Base-by-base conservation (phyloP, 116 monocot species). In the Phalaenopsis hybrid region DNA sequence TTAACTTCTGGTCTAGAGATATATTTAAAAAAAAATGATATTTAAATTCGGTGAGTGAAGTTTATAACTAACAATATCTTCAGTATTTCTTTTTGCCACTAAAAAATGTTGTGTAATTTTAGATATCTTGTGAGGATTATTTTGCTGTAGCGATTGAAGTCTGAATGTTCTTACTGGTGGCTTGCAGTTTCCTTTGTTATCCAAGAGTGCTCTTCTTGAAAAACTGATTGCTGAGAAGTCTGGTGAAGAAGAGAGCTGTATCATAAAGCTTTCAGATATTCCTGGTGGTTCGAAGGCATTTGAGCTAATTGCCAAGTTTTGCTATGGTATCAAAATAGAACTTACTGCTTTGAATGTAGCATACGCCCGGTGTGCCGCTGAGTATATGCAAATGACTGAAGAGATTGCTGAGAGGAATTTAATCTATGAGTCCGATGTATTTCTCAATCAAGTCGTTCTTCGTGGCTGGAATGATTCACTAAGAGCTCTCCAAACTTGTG, bases 341-440 rank as follows among this genome's bases (percentile, higher is more conserved):
- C 44, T 85, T 7, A 85, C 76, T 68, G 76, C 84, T 67, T 80
- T 79, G 20, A 79, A 85, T 68, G 84, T 81, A 49, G 81, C 81
- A 7, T 81, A 68, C 17, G 50, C 80, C 21, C 76, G 84, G 0
- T 85, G 84, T 44, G 84, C 84, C n/a, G 74, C 84, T 49, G 84
- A 85, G 74, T 65, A 85, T 69, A 80, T 85, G 17, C 76, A 85
- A 23, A 85, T 85, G 84, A 85, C 80, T 4, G 84, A 85, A 52
- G 80, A 80, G 52, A 48, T 85, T 13, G 76, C 84, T 52, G 84
- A 85, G 79, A 74, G 79, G 6, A 85, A 85, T 49, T 67, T 85
- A 28, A 85, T 85, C 65, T 80, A 80, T 0, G 80, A 81, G 33
- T 59, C 81, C 55, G 84, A 85, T 5, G 67, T 17, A 28, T 81